Evolutionary conservation across 2,329 filamentous ascomycete genomes (phyloP), one percentile per base, ranked within the genome.

Genomic region (Aureobasidium sp.): DNA sequence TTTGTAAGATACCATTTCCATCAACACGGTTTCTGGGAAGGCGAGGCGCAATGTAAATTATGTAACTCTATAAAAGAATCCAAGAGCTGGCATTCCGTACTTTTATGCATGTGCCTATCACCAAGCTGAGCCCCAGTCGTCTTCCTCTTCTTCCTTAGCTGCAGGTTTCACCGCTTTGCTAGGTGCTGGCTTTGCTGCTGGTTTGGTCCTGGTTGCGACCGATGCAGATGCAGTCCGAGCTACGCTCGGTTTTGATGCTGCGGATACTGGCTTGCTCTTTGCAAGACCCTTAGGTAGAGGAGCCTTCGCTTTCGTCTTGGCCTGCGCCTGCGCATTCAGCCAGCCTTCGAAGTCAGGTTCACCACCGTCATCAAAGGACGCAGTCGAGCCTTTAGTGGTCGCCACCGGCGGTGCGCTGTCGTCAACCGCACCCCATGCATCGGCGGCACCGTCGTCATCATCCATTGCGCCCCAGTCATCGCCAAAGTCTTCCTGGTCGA

Each of bases 281-380:
- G 80, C 77, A 29, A 97, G 73, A 0, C 93, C 93, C 75, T 96
- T 99, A 0, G 93, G 92, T 61, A 97, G 72, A 2, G 87, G 78
- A 67, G 89, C 94, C 68, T 81, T 82, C 1, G 62, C 72, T 59
- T 63, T 74, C 69, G 81, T 81, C 77, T 95, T 97, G 65, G 88
- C 84, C 65, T 87, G 82, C 6, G 88, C 85, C 72, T 97, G 91
- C 13, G 92, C 92, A 13, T 90, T 92, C 26, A 97, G 76, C 92
- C 94, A 97, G 5, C 92, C 92, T 5, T 92, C 93, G 74, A 99
- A 97, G 73, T 97, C 94, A 0, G 93, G 93, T 73, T 99, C 93
- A 2, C 87, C 87, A 29, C 89, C 86, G 68, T 96, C 92, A 63
- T 93, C 90, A 66, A 88, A 93, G 0, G 87, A 81, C 9, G 71